Conservation (phyloP, 371 early-diverging fungal species). For the Fennellomyces sp. region DNA sequence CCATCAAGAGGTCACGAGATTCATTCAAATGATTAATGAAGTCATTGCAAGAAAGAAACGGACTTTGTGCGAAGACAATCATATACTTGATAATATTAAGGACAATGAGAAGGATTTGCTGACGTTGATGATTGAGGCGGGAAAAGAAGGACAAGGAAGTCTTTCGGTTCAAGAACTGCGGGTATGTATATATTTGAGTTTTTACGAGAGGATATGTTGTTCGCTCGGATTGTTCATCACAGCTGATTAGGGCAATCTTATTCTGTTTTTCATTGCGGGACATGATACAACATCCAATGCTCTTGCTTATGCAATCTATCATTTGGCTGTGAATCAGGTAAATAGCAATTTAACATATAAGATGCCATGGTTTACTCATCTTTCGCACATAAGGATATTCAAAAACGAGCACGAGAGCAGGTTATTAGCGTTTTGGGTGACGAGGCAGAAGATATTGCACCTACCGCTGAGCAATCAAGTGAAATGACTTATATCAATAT, state of each 20-base stretch:
- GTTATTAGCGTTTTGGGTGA: constrained; percentile 11
- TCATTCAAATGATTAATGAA: no score
- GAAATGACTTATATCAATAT: constrained; percentile 18
- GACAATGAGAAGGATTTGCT: constrained; percentile 34
- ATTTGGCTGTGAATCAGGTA: constrained; percentile 19
- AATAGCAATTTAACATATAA: background rate
- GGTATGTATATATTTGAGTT: constrained; percentile 1
- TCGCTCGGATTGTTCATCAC: background rate
- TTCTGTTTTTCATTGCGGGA: constrained; percentile 14
- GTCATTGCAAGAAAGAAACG: no score
- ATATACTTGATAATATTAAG: background rate
- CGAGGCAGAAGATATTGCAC: constrained; percentile 18
- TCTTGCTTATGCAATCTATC: constrained; percentile 16
- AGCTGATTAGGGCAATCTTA: constrained; percentile 12
- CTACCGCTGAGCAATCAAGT: constrained; percentile 16
- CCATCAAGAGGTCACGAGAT: no score
- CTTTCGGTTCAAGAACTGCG: constrained; percentile 20
- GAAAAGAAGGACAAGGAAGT: constrained; percentile 15
- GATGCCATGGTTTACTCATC: background rate
- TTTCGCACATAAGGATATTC: constrained; percentile 4
- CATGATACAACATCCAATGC: constrained; percentile 24
- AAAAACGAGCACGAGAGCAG: constrained; percentile 23
- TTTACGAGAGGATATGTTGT: no score
- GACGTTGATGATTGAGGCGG: constrained; percentile 39
- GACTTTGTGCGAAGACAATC: no score